Evolutionary conservation across 176 grass and related monocot genomes (phyloP).

Genomic region (Avena atlantica): DNA sequence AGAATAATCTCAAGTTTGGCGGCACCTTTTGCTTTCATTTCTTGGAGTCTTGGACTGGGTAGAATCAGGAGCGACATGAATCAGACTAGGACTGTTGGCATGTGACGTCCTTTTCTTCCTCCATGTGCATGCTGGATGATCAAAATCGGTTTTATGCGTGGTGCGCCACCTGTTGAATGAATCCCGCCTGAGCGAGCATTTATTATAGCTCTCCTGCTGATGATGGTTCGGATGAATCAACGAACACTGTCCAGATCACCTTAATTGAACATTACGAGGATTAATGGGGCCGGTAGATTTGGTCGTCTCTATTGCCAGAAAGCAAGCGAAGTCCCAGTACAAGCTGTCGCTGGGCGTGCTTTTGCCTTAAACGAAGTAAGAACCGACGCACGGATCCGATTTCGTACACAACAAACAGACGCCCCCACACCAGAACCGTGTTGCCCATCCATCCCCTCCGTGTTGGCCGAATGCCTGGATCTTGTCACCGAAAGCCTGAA

Average conservation of each 20-base stretch:
- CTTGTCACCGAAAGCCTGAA: not conserved
- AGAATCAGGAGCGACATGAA: not conserved
- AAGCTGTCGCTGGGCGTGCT: not conserved
- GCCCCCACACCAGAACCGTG: not conserved
- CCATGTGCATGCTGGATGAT: constrained; percentile 30
- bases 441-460: not conserved
- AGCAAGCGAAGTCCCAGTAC: not conserved
- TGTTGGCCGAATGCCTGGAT: constrained; percentile 25
- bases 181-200: not conserved
- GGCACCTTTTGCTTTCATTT: not conserved
- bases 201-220: constrained; percentile 3
- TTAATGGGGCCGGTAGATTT: not conserved
- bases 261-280: not conserved
- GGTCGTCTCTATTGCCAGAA: constrained; percentile 18
- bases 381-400: not conserved
- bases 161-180: constrained; percentile 45
- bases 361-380: not conserved
- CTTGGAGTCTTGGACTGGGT: not conserved
- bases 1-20: not conserved
- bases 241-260: not conserved
- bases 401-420: not conserved
- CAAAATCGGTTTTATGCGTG: not conserved
- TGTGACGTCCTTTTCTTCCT: not conserved
- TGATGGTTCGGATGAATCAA: constrained; percentile 37
- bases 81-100: not conserved